Conservation (phyloP, 768 basidiomycete genomes). For the Strobilomyces echinocephalus region DNA sequence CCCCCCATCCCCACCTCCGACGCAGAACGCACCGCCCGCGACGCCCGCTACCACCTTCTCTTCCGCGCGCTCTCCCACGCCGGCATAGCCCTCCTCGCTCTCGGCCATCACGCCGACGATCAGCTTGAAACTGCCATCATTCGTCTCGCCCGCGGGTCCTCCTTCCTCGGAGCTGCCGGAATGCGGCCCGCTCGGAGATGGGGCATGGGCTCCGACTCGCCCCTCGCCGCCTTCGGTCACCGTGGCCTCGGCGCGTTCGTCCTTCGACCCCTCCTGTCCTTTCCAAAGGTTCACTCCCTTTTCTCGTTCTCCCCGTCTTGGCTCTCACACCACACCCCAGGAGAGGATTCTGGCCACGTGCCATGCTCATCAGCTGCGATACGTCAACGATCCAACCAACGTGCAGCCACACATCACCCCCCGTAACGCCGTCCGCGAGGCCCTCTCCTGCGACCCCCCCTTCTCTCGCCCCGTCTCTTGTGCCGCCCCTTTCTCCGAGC, state of each 20-base stretch:
- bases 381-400: conserved; percentile 67
- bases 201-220: conserved; percentile 62
- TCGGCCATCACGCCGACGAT: conserved; percentile 79
- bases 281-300: conserved; percentile 59
- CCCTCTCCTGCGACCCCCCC: conserved; percentile 21
- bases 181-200: conserved; percentile 66
- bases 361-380: conserved; percentile 53
- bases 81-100: conserved; percentile 44
- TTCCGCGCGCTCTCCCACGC: conserved; percentile 42
- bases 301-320: background rate
- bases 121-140: conserved; percentile 79
- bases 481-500: conserved; percentile 32
- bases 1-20: conserved; percentile 42
- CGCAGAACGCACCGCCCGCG: conserved; percentile 53
- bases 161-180: conserved; percentile 53
- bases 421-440: conserved; percentile 67
- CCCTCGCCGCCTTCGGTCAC: conserved; percentile 41
- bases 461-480: conserved; percentile 10
- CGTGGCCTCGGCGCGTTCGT: conserved; percentile 67
- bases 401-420: conserved; percentile 67
- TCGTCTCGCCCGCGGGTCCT: conserved; percentile 57
- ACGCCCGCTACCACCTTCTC: conserved; percentile 52
- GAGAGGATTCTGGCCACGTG: conserved; percentile 80
- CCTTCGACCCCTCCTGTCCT: conserved; percentile 61
- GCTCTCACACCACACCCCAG: conserved; percentile 34